These are phyloP conservation scores for Hylodesmum podocarpum DNA, from an alignment of 306 rosid species.

Conservation along the genomic window DNA sequence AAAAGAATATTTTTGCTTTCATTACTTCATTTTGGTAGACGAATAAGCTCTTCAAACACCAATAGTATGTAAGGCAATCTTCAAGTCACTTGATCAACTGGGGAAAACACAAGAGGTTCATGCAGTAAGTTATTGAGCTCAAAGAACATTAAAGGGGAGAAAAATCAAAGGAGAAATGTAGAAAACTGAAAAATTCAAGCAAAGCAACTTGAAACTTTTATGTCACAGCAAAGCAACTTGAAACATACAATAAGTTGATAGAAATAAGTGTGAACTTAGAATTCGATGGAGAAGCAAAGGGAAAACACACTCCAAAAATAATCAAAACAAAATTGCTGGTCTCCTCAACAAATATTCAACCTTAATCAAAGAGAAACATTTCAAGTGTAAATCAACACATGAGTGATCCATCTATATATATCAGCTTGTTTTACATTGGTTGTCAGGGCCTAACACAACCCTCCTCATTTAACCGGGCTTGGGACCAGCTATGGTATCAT, in stretches of 20 bases:
- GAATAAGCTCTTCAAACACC: constrained; percentile 38
- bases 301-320: neutral
- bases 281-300: constrained; percentile 1
- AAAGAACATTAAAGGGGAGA: neutral
- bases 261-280: neutral
- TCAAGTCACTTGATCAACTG: constrained; percentile 46
- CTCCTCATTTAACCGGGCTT: no score
- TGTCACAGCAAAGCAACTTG: constrained; percentile 22
- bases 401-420: no score
- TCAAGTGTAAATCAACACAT: neutral
- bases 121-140: constrained; percentile 20
- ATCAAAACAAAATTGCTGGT: neutral
- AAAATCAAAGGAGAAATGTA: neutral
- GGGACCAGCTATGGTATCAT: no score
- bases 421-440: no score
- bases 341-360: neutral
- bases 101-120: constrained; percentile 1
- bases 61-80: constrained; percentile 32
- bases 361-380: neutral
- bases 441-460: no score
- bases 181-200: neutral
- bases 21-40: constrained; percentile 64
- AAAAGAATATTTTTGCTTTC: constrained; percentile 11
- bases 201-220: constrained; percentile 14
- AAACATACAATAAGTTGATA: constrained; percentile 15